Evolutionary conservation across 371 early-diverging fungal species (phyloP).

Genomic region (Mortierella sp.): DNA sequence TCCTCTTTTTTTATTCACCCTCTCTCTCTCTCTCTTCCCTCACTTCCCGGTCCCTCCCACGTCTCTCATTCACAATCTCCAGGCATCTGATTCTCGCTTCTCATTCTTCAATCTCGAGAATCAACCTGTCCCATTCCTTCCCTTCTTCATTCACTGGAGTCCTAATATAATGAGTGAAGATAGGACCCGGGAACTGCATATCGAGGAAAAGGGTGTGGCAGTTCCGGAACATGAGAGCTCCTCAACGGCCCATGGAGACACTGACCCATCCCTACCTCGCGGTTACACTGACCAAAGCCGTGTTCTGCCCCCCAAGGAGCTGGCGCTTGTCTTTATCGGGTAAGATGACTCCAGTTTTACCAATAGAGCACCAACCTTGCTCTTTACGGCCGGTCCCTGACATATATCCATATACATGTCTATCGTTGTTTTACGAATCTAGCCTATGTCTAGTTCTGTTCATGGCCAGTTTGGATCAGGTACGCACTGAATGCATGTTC

Average conservation of each 20-base stretch:
- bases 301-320: constrained; percentile 28
- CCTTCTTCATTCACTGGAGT: neutral
- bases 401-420: too few species aligned
- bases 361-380: neutral
- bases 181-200: constrained; percentile 9
- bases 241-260: neutral
- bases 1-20: too few species aligned
- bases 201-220: constrained; percentile 21
- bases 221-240: neutral
- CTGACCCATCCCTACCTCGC: neutral
- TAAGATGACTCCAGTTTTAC: constrained; percentile 5
- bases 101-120: neutral
- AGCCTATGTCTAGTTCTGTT: constrained; percentile 31
- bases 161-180: constrained; percentile 13
- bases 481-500: constrained; percentile 1
- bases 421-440: too few species aligned
- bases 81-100: constrained; percentile 16
- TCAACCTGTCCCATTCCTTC: neutral
- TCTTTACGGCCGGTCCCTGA: too few species aligned
- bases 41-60: constrained; percentile 7
- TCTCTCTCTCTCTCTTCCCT: constrained; percentile 13
- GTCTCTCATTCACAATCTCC: too few species aligned
- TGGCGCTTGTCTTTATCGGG: constrained; percentile 40
- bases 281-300: constrained; percentile 43
- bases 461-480: constrained; percentile 52